These are phyloP conservation scores for Cenchrus fungigraminus DNA, from an alignment of 176 grass and related monocot species.

Conservation along the genomic window DNA sequence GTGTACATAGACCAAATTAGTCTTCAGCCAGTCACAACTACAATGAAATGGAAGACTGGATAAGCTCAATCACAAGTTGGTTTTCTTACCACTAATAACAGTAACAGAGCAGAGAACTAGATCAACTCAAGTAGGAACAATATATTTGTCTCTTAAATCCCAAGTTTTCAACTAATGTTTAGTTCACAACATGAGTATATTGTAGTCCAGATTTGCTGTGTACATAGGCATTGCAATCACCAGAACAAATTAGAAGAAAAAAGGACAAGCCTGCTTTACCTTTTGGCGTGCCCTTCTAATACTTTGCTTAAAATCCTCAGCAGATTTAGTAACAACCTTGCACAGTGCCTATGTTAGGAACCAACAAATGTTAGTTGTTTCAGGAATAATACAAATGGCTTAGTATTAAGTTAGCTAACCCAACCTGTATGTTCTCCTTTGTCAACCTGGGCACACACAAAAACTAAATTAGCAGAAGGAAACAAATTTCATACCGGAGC, in stretches of 20 bases:
- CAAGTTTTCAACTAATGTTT: conserved; percentile 30
- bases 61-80: not conserved
- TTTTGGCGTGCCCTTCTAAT: conserved; percentile 98
- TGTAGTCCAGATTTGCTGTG: not conserved
- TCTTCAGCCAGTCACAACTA: not conserved
- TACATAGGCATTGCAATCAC: not conserved
- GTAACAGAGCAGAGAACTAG: not conserved
- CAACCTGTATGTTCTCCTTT: conserved; percentile 94
- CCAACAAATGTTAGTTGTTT: conserved; percentile 15
- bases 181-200: not conserved
- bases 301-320: conserved; percentile 94
- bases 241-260: conserved; percentile 1
- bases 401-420: not conserved
- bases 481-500: not conserved
- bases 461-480: conserved; percentile 35
- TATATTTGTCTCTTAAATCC: not conserved
- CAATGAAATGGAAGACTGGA: not conserved
- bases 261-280: conserved; percentile 37
- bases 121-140: not conserved
- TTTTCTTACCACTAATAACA: conserved; percentile 25
- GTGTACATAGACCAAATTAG: not conserved
- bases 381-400: conserved; percentile 16
- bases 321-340: conserved; percentile 93
- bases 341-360: conserved; percentile 67
- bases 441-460: conserved; percentile 71